phyloP scores from a whole-genome alignment of 2,329 filamentous ascomycete genomes.

The Exophiala viscosa region DNA sequence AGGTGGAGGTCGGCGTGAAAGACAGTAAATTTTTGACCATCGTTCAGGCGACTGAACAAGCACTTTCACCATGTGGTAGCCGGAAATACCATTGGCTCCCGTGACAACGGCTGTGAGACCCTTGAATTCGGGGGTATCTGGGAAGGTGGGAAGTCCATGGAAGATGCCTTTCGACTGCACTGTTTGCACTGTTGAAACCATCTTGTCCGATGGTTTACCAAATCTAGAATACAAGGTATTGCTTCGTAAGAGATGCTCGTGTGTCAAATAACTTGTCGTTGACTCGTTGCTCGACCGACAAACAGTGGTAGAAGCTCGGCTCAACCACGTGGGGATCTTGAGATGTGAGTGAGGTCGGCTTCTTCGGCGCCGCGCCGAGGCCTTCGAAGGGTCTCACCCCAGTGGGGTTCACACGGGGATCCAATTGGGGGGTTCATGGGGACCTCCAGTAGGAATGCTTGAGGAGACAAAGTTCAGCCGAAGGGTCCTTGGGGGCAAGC shows the following conservation, averaged over 20 bases:
- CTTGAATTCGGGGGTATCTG: constrained; percentile 34
- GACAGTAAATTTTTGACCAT: constrained; percentile 51
- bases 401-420: too few relatives aligned
- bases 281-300: not conserved
- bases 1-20: constrained; percentile 44
- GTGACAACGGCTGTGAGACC: constrained; percentile 50
- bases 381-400: not conserved
- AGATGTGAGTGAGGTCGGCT: not conserved
- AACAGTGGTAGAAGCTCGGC: not conserved
- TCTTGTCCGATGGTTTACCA: not conserved
- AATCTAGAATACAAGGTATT: too few relatives aligned
- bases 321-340: not conserved
- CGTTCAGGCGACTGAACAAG: constrained; percentile 40
- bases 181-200: constrained; percentile 5
- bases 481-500: too few relatives aligned
- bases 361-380: not conserved
- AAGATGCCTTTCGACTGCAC: constrained; percentile 41
- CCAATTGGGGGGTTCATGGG: not conserved
- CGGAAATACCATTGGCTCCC: constrained; percentile 53
- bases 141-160: constrained; percentile 47
- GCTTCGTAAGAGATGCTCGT: too few relatives aligned
- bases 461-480: too few relatives aligned
- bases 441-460: not conserved
- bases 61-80: constrained; percentile 49
- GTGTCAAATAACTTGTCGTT: not conserved